phyloP scores from a whole-genome alignment of 2,329 filamentous ascomycete species.

The Fusarium stilboides region DNA sequence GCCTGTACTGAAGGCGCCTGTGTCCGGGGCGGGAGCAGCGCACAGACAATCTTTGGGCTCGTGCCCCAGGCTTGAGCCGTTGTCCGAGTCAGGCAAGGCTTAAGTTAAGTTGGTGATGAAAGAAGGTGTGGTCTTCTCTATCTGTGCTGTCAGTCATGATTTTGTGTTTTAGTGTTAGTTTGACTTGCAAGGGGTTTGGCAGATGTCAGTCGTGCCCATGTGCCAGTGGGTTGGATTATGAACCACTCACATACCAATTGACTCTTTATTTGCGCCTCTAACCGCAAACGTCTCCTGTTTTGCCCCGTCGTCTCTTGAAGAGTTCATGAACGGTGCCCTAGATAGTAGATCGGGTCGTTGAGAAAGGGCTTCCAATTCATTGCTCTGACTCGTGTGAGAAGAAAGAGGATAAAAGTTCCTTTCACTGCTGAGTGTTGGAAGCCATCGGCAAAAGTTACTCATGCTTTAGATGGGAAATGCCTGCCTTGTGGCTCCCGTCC shows the following conservation, averaged over 20 bases:
- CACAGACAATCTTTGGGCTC: slow-evolving; percentile 47
- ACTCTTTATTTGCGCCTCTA: slow-evolving; percentile 11
- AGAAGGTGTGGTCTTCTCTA: slow-evolving; percentile 32
- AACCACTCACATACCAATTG: slow-evolving; percentile 15
- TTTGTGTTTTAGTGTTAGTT: slow-evolving; percentile 27
- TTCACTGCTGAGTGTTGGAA: neutral
- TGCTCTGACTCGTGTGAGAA: neutral
- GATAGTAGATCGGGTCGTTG: neutral
- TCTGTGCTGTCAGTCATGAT: slow-evolving; percentile 26
- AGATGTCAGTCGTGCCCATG: slow-evolving; percentile 23
- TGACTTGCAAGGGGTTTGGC: slow-evolving; percentile 38
- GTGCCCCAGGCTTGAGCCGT: slow-evolving; percentile 41
- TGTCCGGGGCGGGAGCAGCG: slow-evolving; percentile 28
- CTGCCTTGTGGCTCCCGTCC: neutral
- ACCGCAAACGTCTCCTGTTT: slow-evolving; percentile 11
- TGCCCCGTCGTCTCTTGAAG: slow-evolving; percentile 17
- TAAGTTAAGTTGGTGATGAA: slow-evolving; percentile 32
- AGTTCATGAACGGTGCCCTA: slow-evolving; percentile 15
- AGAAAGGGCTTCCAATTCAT: slow-evolving; percentile 2
- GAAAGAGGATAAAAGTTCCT: neutral
- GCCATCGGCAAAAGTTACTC: too few relatives aligned
- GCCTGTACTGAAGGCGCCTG: slow-evolving; percentile 33
- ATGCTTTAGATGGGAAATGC: too few relatives aligned
- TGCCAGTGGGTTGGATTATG: neutral
- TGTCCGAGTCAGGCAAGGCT: slow-evolving; percentile 43